phyloP scores from a whole-genome alignment of 805 yeast species.

The Lipomyces kockii region DNA sequence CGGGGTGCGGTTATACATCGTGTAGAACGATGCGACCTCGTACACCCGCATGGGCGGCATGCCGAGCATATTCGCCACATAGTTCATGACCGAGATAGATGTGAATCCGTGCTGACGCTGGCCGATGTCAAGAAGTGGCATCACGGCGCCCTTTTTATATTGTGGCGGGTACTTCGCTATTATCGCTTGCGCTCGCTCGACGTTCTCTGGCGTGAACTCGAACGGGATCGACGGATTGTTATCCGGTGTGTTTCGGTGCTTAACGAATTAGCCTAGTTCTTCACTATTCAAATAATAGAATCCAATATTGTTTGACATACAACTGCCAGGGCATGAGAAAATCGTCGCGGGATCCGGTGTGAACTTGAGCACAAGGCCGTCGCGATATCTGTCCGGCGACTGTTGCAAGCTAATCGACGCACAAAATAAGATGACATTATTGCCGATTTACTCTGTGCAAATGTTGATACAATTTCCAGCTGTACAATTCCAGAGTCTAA shows the following conservation, averaged over 20 bases:
- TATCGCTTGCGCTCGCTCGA: conserved; percentile 69
- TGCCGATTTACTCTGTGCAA: neutral
- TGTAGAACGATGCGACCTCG: conserved; percentile 86
- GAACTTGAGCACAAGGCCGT: neutral
- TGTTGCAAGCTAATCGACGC: conserved; percentile 17
- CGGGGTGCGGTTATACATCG: conserved; percentile 86
- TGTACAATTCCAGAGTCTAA: neutral
- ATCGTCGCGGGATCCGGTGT: conserved; percentile 13
- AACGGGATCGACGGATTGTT: conserved; percentile 73
- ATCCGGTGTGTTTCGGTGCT: conserved; percentile 69
- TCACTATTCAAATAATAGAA: neutral
- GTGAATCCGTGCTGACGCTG: conserved; percentile 88
- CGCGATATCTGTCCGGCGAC: conserved; percentile 11
- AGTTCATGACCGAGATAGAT: conserved; percentile 85
- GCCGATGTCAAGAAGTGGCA: conserved; percentile 85
- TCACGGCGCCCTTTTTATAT: conserved; percentile 83
- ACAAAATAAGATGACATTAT: conserved; percentile 18
- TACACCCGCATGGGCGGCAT: conserved; percentile 95
- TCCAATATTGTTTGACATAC: conserved; percentile 12
- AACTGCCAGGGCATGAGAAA: conserved; percentile 31
- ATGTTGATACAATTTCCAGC: neutral
- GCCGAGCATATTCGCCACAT: conserved; percentile 80
- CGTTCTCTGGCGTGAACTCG: conserved; percentile 70
- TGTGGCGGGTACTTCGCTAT: conserved; percentile 82
- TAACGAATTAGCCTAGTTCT: neutral